These are phyloP conservation scores for Saccharomycopsis sp. DNA, from an alignment of 805 yeast species.

Conservation along the genomic window DNA sequence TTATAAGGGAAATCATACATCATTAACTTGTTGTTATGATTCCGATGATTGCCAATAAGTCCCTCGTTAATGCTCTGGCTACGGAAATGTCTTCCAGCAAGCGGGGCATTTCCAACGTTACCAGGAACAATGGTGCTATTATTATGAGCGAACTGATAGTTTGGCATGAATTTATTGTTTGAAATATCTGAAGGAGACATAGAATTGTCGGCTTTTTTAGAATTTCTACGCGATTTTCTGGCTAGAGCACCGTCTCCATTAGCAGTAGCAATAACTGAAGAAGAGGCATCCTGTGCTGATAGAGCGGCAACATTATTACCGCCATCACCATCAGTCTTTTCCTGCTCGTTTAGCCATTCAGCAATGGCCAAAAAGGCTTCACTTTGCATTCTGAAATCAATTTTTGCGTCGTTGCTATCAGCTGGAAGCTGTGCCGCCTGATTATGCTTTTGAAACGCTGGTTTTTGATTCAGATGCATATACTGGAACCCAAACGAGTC, in stretches of 20 bases:
- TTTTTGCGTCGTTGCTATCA: slow-evolving; percentile 2
- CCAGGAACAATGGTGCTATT: background rate
- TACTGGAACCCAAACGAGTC: background rate
- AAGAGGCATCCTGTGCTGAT: too few relatives aligned
- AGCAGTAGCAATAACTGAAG: background rate
- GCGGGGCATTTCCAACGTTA: background rate
- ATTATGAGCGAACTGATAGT: background rate
- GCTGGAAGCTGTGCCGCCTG: background rate
- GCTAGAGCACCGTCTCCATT: background rate
- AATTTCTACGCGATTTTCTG: background rate
- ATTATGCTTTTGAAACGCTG: background rate
- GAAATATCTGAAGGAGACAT: background rate
- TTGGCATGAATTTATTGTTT: background rate
- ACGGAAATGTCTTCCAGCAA: background rate
- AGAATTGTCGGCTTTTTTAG: background rate
- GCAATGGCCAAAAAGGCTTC: slow-evolving; percentile 17
- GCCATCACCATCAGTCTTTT: background rate
- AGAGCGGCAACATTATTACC: background rate
- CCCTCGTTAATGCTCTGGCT: slow-evolving; percentile 1
- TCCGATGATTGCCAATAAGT: background rate
- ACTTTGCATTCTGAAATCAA: slow-evolving; percentile 18
- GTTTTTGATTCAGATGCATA: background rate
- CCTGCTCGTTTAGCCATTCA: slow-evolving; percentile 14
- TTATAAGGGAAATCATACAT: background rate
- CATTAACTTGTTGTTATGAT: background rate